Evolutionary conservation across 2,329 filamentous ascomycete genomes (phyloP), one percentile per base, ranked within the genome.

Genomic region (Coniochaeta ligniaria): DNA sequence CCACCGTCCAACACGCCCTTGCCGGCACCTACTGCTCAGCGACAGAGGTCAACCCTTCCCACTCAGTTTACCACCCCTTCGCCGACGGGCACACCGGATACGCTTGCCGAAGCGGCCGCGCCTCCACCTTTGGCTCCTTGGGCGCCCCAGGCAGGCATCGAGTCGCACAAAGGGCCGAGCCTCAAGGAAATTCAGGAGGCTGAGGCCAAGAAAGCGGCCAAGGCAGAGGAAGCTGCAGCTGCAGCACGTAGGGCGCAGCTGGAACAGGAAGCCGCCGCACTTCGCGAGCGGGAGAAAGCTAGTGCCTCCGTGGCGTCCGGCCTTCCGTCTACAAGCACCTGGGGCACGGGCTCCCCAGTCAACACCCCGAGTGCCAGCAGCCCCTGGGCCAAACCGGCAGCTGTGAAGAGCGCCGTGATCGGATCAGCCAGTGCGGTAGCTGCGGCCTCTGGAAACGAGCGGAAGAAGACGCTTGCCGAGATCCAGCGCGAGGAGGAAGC

Each of bases 401-500:
- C 78, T 3, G 68, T 71, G 50, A 85, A 84, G 71, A 70, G 63
- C 16, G 66, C 65, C 16, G 63, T 67, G 2, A 68, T 66, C 14
- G 65, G 67, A 6, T 61, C 69, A n/a, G 69, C 71, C 6, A 69
- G 71, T 28, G 68, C 72, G 17, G 69, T 73, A 33, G 69, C 71
- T 16, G 68, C 70, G 16, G 2, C 54, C 2, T 14, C 54, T 26
- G 54, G 12, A 3, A 38, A 22, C 33, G 28, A 35, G 54, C 72
- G 74, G 33, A 95, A 96, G 80, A 97, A 97, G 83, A 96, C 92
- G 0, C 80, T 98, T 52, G 91, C 92, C 26, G 94, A 98, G 66
- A 98, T 99, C 62, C 95, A 98, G 73, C 93, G 93, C 64, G 95
- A 99, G 76, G 95, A 99, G 71, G 95, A 98, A 71, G 83, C 83